A percentile compares a stretch with the other conserved stretches of the same genome.
Conservation (phyloP, 495 filamentous ascomycete genomes). For the Penicillium goetzii region DNA sequence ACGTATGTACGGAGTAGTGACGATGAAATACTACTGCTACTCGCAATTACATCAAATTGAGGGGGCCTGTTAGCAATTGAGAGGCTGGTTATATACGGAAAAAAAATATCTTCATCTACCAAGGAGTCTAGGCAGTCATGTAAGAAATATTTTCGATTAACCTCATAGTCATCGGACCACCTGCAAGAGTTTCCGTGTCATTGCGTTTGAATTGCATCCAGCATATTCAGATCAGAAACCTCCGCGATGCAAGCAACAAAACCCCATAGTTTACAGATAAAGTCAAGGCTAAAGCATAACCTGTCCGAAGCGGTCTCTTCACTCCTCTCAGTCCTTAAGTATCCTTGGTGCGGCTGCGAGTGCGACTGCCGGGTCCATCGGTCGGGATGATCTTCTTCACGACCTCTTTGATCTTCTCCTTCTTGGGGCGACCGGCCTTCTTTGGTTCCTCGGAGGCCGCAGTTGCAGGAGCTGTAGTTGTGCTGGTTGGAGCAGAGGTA, state of each 20-base stretch:
- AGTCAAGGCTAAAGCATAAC: not conserved
- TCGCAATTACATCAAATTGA: not conserved
- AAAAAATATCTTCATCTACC: not conserved
- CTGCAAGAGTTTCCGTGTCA: not conserved
- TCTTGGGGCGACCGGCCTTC: conserved; percentile 40
- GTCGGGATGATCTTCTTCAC: conserved; percentile 37
- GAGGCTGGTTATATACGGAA: not conserved
- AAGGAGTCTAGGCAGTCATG: not conserved
- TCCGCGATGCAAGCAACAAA: not conserved
- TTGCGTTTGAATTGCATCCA: not conserved
- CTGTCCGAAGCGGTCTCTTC: not conserved
- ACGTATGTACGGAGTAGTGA: too few relatives aligned
- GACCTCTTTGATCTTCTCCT: conserved; percentile 41
- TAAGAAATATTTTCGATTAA: conserved; percentile 9
- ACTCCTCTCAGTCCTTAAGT: conserved; percentile 9
- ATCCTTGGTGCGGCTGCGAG: conserved; percentile 47
- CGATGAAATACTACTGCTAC: not conserved
- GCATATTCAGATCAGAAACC: not conserved
- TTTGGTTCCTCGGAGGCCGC: conserved; percentile 32
- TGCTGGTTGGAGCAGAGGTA: not conserved
- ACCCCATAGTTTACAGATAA: not conserved
- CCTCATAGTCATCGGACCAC: not conserved
- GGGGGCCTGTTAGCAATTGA: not conserved
- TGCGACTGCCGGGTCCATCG: conserved; percentile 47
- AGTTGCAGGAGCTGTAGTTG: not conserved